These are phyloP conservation scores for Trichopus zeylanicus DNA, from an alignment of 116 monocot species.

Conservation along the genomic window DNA sequence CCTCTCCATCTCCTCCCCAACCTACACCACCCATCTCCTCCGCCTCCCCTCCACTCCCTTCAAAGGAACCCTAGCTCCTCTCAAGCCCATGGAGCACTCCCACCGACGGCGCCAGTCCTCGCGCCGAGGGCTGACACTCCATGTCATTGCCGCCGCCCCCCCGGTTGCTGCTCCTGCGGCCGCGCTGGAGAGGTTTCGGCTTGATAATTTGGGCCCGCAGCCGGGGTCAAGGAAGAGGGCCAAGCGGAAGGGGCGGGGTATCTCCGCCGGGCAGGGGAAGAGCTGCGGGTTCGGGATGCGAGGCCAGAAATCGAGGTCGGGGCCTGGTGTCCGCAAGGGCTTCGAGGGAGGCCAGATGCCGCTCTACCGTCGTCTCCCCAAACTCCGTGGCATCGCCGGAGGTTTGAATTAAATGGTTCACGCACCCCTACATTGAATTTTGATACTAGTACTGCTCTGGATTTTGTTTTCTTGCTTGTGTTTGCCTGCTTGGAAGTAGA, in stretches of 20 bases:
- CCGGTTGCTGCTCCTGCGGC: neutral
- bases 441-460: neutral
- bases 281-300: constrained; percentile 98
- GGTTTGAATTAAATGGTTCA: too few species aligned
- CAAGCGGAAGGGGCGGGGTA: constrained; percentile 89
- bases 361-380: constrained; percentile 83
- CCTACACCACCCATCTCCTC: constrained; percentile 9
- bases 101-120: neutral
- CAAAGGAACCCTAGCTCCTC: too few species aligned
- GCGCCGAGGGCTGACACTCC: constrained; percentile 18
- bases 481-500: too few species aligned
- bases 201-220: constrained; percentile 90
- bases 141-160: constrained; percentile 3
- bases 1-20: constrained; percentile 10
- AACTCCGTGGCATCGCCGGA: constrained; percentile 95
- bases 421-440: too few species aligned
- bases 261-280: constrained; percentile 81
- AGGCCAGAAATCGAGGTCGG: constrained; percentile 96
- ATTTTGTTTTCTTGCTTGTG: neutral
- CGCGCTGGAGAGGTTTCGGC: constrained; percentile 39
- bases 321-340: constrained; percentile 78
- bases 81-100: too few species aligned
- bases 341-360: constrained; percentile 99
- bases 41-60: neutral
- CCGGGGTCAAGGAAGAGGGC: constrained; percentile 64